Conservation (phyloP, 306 rosid genomes). For the Betula pendula region DNA sequence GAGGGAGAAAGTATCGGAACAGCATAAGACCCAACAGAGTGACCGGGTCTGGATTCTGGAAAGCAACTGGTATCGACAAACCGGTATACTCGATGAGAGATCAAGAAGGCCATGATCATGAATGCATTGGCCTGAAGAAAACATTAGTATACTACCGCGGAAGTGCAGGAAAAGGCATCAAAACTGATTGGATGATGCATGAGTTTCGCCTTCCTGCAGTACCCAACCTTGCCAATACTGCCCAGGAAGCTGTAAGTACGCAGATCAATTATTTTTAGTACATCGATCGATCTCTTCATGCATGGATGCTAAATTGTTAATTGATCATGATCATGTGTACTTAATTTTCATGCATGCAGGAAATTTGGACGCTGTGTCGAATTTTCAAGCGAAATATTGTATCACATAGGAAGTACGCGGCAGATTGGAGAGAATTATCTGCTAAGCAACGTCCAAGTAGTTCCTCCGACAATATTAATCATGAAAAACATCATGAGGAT, state of each 20-base stretch:
- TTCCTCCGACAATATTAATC: too few relatives aligned
- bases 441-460: constrained; percentile 37
- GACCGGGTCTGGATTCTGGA: constrained; percentile 90
- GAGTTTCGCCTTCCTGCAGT: constrained; percentile 97
- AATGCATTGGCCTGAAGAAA: constrained; percentile 84
- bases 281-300: too few relatives aligned
- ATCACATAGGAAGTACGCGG: constrained; percentile 48
- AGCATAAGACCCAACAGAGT: constrained; percentile 86
- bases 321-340: too few relatives aligned
- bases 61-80: constrained; percentile 78
- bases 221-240: neutral
- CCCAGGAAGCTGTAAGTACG: constrained; percentile 76
- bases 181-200: constrained; percentile 99
- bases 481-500: too few relatives aligned
- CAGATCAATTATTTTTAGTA: too few relatives aligned
- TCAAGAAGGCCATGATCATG: too few relatives aligned
- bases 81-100: constrained; percentile 43
- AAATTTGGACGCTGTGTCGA: too few relatives aligned
- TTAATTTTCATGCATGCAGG: constrained; percentile 10
- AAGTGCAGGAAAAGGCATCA: constrained; percentile 87
- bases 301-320: too few relatives aligned
- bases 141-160: constrained; percentile 88
- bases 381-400: constrained; percentile 50
- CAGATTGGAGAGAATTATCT: constrained; percentile 47
- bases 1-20: constrained; percentile 92